Evolutionary conservation across 2,329 filamentous ascomycete species (phyloP), one percentile per base, ranked within the genome.

Genomic region (Beauveria rudraprayagi): DNA sequence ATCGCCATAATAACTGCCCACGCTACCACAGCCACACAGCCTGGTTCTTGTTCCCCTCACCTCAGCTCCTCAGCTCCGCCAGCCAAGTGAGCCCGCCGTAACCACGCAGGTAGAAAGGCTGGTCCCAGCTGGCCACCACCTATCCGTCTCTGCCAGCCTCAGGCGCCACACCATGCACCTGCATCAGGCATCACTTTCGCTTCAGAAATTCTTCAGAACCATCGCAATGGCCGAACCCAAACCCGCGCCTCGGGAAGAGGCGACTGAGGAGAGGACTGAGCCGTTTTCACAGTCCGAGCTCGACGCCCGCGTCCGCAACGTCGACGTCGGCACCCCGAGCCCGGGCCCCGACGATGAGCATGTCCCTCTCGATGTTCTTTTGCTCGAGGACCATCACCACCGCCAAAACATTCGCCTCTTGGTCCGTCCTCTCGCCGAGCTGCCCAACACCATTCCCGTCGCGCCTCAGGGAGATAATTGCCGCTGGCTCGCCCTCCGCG

Each of bases 211-310:
- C 55, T 55, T 59, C 56, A 59, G 62, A 61, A 61, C 63, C 66
- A 58, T 64, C 61, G 67, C 67, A 67, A 83, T 83, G 81, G 75
- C 73, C 67, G 79, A 82, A 65, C 71, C 74, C 65, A 77, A 72
- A 66, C 66, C 69, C 62, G 72, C 70, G 67, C 67, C 70, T 65
- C 75, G 73, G 48, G 71, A 74, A 63, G 73, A 69, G 65, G 68
- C 69, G 64, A 76, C 76, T 63, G 75, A 78, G 67, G 81, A 84
- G 73, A 80, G 77, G 71, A 85, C 83, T 52, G 81, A 85, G 71
- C 80, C 82, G 10, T 83, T 84, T 66, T 82, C 82, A 10, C 76
- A 83, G 64, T 78, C 80, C 55, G 81, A 85, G 70, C 77, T 84
- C 64, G 77, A 82, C 56, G 72, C 77, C 28, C 79, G 81, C 19